Evolutionary conservation across 148 eudicot genomes (phyloP).

Genomic region (Silene uniflora): DNA sequence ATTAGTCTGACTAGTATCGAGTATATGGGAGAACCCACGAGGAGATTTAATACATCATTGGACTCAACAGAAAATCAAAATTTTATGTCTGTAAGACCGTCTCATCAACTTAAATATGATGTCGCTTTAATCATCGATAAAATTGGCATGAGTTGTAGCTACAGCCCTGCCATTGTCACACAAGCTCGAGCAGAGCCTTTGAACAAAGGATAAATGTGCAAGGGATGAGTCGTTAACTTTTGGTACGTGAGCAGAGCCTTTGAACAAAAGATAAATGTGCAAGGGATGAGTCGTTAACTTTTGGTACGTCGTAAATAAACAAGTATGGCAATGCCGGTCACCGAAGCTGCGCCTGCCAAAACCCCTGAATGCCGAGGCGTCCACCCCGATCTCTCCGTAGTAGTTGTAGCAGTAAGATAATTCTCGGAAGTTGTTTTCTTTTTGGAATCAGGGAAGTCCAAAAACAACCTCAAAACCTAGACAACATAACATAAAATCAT

Average conservation of each 20-base stretch:
- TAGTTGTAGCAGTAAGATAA: constrained; percentile 17
- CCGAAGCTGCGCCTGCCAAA: constrained; percentile 59
- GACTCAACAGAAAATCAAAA: not conserved
- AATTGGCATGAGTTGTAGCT: constrained; percentile 12
- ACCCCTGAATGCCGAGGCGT: constrained; percentile 44
- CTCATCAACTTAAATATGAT: no score
- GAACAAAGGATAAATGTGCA: not conserved
- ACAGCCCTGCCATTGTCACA: constrained; percentile 8
- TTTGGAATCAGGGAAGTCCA: constrained; percentile 54
- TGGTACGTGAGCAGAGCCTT: constrained; percentile 15
- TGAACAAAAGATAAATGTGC: not conserved
- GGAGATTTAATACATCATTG: not conserved
- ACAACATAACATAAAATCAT: not conserved
- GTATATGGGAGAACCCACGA: constrained; percentile 3
- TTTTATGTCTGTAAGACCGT: not conserved
- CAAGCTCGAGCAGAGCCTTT: constrained; percentile 17
- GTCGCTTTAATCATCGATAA: constrained; percentile 1
- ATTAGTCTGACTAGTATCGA: no score
- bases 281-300: constrained; percentile 4
- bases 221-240: constrained; percentile 1
- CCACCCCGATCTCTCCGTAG: constrained; percentile 34
- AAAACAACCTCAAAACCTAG: constrained; percentile 73
- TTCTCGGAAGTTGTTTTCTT: constrained; percentile 26
- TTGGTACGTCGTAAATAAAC: constrained; percentile 54
- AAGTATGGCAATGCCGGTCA: constrained; percentile 55